Conservation (phyloP, 164 flowering plant species). For the Vitis rupestris region DNA sequence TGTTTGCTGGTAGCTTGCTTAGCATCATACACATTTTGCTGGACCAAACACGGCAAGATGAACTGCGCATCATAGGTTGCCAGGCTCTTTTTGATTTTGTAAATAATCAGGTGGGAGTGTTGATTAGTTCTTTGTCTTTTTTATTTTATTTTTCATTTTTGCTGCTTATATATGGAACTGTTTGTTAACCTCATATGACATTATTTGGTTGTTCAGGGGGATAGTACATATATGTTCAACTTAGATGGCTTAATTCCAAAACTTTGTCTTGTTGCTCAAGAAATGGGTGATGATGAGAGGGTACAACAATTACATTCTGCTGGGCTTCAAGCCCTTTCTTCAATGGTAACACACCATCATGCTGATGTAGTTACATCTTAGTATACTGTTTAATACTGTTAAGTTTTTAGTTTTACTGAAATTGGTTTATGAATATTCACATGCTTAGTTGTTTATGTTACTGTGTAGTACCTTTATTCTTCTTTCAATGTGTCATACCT, state of each 20-base stretch:
- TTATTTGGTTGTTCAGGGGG: slow-evolving; percentile 20
- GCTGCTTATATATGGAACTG: not conserved
- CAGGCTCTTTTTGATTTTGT: slow-evolving; percentile 36
- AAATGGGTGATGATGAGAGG: slow-evolving; percentile 29
- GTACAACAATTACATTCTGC: slow-evolving; percentile 20
- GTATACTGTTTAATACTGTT: not conserved
- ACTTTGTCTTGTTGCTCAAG: slow-evolving; percentile 33
- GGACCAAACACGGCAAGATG: slow-evolving; percentile 34
- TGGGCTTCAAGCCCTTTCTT: slow-evolving; percentile 36
- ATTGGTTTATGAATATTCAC: too few relatives aligned
- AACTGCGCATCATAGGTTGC: slow-evolving; percentile 29
- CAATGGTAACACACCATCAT: slow-evolving; percentile 18
- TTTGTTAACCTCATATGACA: too few relatives aligned
- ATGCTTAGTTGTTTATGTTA: too few relatives aligned
- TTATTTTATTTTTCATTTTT: not conserved
- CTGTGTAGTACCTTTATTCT: too few relatives aligned
- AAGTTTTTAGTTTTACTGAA: too few relatives aligned
- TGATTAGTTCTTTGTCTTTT: slow-evolving; percentile 3
- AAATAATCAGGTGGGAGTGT: slow-evolving; percentile 30
- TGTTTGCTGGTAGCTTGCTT: slow-evolving; percentile 38
- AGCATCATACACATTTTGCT: slow-evolving; percentile 31
- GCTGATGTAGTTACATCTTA: not conserved
- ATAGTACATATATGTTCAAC: slow-evolving; percentile 36
- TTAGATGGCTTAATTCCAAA: slow-evolving; percentile 37
- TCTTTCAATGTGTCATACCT: too few relatives aligned